phyloP scores from a whole-genome alignment of 129 eudicot species.

The Daucus carota region DH1_v3.0 NC_030385.2:38056501-38057000 shows the following conservation, averaged over 20 bases:
- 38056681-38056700: no score
- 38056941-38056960: conserved; percentile 4
- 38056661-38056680: no score
- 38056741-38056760: not conserved
- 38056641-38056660: no score
- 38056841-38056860: not conserved
- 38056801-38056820: not conserved
- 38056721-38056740: not conserved
- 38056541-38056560: no score
- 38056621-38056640: no score
- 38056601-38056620: no score
- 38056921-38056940: not conserved
- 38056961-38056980: not conserved
- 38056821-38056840: not conserved
- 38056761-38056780: not conserved
- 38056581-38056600: no score
- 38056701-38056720: not conserved
- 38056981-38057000: not conserved
- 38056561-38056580: no score
- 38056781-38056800: not conserved
- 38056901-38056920: not conserved
- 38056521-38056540: no score
- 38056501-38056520: no score
- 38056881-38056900: not conserved
- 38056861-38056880: not conserved